phyloP scores from a whole-genome alignment of 176 grass and related monocot genomes.

The Carex cristatella region DNA sequence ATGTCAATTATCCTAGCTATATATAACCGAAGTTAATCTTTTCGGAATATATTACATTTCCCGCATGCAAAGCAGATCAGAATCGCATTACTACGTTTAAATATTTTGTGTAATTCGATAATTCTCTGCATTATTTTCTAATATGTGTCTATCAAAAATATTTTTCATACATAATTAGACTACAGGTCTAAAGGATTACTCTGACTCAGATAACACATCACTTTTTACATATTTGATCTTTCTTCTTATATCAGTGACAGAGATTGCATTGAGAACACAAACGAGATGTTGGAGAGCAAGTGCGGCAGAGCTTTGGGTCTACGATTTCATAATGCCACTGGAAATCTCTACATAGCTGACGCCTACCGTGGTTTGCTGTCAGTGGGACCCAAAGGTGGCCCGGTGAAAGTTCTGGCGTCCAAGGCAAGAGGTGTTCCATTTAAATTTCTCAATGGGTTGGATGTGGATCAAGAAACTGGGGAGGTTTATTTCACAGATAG shows the following conservation, averaged over 20 bases:
- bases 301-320: constrained; percentile 76
- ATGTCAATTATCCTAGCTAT: not conserved
- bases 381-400: constrained; percentile 46
- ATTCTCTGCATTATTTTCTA: not conserved
- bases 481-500: constrained; percentile 88
- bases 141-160: not conserved
- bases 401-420: constrained; percentile 36
- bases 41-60: not conserved
- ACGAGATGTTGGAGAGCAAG: constrained; percentile 46
- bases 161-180: not conserved
- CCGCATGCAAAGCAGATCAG: not conserved
- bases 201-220: no score
- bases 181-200: not conserved
- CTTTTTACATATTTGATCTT: not conserved
- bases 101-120: not conserved
- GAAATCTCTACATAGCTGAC: constrained; percentile 80
- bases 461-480: constrained; percentile 75
- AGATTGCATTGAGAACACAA: constrained; percentile 22
- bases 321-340: constrained; percentile 59
- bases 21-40: not conserved
- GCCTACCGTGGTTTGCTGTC: constrained; percentile 74
- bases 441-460: constrained; percentile 71
- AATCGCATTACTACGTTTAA: not conserved
- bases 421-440: constrained; percentile 59
- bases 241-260: constrained; percentile 22